Conservation (phyloP, 2,329 filamentous ascomycete species). For the Didymella sp. region DNA sequence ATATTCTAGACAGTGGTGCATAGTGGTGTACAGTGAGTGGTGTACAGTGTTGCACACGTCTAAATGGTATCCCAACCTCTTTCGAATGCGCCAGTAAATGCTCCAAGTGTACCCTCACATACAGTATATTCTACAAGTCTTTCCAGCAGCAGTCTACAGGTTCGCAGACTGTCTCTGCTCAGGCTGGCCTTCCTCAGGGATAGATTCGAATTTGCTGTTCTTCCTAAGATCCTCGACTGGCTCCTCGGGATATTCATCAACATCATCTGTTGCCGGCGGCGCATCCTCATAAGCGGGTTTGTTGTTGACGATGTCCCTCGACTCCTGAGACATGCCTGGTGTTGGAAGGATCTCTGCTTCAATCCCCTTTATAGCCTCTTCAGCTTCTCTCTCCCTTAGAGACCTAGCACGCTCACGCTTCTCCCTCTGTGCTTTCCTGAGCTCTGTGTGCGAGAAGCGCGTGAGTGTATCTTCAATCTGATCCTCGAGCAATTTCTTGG, state of each 20-base stretch:
- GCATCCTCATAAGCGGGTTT: conserved; percentile 11
- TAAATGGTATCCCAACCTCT: neutral
- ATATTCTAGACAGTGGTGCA: no score
- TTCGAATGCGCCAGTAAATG: neutral
- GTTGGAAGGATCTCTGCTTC: conserved; percentile 7
- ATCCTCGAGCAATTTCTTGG: conserved; percentile 78
- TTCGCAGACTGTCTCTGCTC: neutral
- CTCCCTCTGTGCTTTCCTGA: conserved; percentile 8
- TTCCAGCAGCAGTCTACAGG: neutral
- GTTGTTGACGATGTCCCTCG: conserved; percentile 27
- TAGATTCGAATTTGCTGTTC: conserved; percentile 3
- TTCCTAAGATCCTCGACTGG: conserved; percentile 3
- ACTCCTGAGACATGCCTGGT: conserved; percentile 21
- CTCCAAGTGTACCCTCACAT: neutral
- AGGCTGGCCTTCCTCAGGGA: neutral
- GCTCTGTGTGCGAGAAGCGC: conserved; percentile 58
- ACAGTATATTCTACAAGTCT: neutral
- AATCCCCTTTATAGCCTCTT: conserved; percentile 9
- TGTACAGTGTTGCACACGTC: neutral
- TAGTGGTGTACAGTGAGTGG: no score
- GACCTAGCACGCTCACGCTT: conserved; percentile 13
- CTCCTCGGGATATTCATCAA: conserved; percentile 29
- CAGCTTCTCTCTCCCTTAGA: conserved; percentile 10
- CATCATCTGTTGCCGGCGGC: conserved; percentile 20
- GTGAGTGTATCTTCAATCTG: conserved; percentile 71